Conservation (phyloP, 75 land plant species). For the Sequoiadendron giganteum region DNA sequence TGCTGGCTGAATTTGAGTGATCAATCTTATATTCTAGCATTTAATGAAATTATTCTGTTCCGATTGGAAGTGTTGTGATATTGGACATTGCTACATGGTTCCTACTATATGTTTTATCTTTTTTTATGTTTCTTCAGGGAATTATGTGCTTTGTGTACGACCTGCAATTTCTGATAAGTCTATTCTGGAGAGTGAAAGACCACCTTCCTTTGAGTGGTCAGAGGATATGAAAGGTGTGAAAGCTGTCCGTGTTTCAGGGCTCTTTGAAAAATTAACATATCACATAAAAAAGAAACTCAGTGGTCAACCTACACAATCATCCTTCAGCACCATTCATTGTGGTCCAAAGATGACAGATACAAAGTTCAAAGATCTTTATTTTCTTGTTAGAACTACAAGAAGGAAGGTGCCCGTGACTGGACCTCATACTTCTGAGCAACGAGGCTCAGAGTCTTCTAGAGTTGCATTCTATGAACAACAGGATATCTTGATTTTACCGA, state of each 20-base stretch:
- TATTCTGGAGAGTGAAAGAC: constrained; percentile 1
- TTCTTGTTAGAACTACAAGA: constrained; percentile 57
- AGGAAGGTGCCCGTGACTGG: constrained; percentile 64
- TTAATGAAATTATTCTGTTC: neutral
- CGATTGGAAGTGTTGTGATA: neutral
- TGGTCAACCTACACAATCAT: constrained; percentile 31
- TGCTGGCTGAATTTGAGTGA: neutral
- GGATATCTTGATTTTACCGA: constrained; percentile 79
- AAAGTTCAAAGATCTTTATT: constrained; percentile 38
- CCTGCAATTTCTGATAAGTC: constrained; percentile 35
- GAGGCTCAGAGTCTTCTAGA: constrained; percentile 14
- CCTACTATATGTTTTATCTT: neutral
- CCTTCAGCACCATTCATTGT: constrained; percentile 63
- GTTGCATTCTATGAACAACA: constrained; percentile 68
- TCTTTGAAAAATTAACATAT: constrained; percentile 75
- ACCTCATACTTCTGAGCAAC: constrained; percentile 24
- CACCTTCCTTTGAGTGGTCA: constrained; percentile 68
- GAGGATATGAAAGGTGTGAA: constrained; percentile 89
- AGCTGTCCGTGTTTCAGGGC: constrained; percentile 62
- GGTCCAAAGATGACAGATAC: constrained; percentile 15
- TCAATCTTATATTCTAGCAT: constrained; percentile 1
- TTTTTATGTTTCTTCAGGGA: constrained; percentile 49
- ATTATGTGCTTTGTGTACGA: constrained; percentile 79
- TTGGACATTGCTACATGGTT: neutral
- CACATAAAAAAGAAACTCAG: constrained; percentile 54